Evolutionary conservation across 2,329 filamentous ascomycete genomes (phyloP), one percentile per base, ranked within the genome.

Genomic region (Penicillium sclerotiorum): DNA sequence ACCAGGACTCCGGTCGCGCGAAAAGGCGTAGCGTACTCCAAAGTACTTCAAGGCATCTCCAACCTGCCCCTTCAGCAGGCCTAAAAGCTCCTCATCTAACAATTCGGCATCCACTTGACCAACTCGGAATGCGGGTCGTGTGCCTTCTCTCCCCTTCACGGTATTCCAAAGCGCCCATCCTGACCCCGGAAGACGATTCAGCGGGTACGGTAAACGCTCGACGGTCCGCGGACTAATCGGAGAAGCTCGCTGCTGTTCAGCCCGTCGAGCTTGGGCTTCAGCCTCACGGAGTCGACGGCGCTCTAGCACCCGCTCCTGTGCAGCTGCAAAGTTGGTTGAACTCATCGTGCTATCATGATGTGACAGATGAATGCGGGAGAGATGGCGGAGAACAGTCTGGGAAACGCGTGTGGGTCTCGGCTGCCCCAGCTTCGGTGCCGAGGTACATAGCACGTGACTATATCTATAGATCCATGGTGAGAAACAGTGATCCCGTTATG

Each of bases 41-140:
- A 92, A 88, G 69, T 96, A 94, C 67, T 92, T 95, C 50, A 97
- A 76, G 11, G 86, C 94, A 58, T 96, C 90, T 58, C 85, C 87
- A 25, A 94, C 90, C 72, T 99, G 93, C 5, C 82, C 84, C 66
- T 89, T 91, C 51, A 99, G 77, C 57, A 97, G 80, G n/a, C 84
- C 83, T 20, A 97, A 79, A 38, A 99, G 79, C 74, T 97, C 94
- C 66, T 96, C 90, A 70, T 99, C 94, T 15, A 99, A 80, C 42
- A 99, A 78, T 71, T 97, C 94, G 30, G 94, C 91, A 71, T 99
- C 94, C 36, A 97, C 90, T 73, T 99, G 94, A 22, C 93, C 91
- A 22, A 99, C 94, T 46, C 94, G 86, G 69, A 96, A 96, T 9
- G 89, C 87, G 5, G 94, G 93, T 13, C 85, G 79, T 20, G 89